Evolutionary conservation across 139 green algal species (phyloP).

Genomic region (Chlorella vulgaris): DNA sequence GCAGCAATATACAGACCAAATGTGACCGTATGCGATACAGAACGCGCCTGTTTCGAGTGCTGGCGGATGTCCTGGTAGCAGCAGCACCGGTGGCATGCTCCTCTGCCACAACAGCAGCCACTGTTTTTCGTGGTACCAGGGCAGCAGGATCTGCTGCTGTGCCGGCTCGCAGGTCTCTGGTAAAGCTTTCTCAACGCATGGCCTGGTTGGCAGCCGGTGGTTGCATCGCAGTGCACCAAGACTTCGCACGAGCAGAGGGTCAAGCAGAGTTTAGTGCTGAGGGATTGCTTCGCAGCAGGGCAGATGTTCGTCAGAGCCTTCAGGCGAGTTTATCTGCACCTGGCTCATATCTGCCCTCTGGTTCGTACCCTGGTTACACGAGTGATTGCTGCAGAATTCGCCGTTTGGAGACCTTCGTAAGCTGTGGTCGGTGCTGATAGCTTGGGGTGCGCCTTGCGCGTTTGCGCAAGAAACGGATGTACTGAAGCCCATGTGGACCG

Average conservation of each 20-base stretch:
- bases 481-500: not conserved
- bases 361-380: too few relatives aligned
- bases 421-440: constrained; percentile 14
- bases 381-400: constrained; percentile 11
- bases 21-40: not conserved
- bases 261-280: not conserved
- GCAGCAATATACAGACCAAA: not conserved
- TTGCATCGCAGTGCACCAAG: not conserved
- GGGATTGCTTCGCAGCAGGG: not conserved
- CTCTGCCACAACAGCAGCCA: not conserved
- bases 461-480: not conserved
- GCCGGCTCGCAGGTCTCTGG: not conserved
- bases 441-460: not conserved
- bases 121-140: too few relatives aligned
- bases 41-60: constrained; percentile 5
- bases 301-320: not conserved
- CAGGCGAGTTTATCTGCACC: not conserved
- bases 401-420: not conserved
- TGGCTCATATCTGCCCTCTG: too few relatives aligned
- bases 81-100: not conserved
- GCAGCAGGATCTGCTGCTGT: too few relatives aligned
- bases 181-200: not conserved
- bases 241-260: not conserved
- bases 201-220: not conserved
- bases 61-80: not conserved